Conservation (phyloP, 2,329 filamentous ascomycete genomes). For the Parasarocladium wereldwijsianum region DNA sequence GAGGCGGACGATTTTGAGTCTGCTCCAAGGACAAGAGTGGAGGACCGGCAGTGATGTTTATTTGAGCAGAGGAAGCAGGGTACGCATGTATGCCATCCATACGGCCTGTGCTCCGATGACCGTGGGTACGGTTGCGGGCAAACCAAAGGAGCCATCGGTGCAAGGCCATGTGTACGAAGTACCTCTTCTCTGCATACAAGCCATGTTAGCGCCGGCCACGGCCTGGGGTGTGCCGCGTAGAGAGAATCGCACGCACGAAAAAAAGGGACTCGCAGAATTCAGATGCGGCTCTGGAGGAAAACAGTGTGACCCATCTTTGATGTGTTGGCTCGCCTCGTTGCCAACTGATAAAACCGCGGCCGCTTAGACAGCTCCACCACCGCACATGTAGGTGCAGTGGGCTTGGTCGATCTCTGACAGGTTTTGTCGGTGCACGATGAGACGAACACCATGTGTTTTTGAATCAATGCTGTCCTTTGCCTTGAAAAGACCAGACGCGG, state of each 20-base stretch:
- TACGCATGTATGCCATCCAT: too few relatives aligned
- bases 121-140: slow-evolving; percentile 13
- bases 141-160: slow-evolving; percentile 36
- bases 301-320: slow-evolving; percentile 59
- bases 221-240: slow-evolving; percentile 30
- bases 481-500: too few relatives aligned
- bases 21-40: slow-evolving; percentile 8
- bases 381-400: slow-evolving; percentile 34
- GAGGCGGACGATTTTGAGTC: slow-evolving; percentile 5
- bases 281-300: slow-evolving; percentile 48
- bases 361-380: slow-evolving; percentile 49
- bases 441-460: too few relatives aligned
- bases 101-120: neutral
- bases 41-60: slow-evolving; percentile 17
- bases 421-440: too few relatives aligned
- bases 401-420: slow-evolving; percentile 31
- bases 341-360: slow-evolving; percentile 59
- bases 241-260: slow-evolving; percentile 18
- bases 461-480: too few relatives aligned
- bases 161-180: slow-evolving; percentile 49
- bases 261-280: slow-evolving; percentile 38
- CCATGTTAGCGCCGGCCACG: slow-evolving; percentile 35
- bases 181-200: slow-evolving; percentile 49
- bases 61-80: neutral
- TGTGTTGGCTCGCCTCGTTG: slow-evolving; percentile 79